phyloP scores from a whole-genome alignment of 1,284 basidiomycete species.

The Puccinia brachypodii region DNA sequence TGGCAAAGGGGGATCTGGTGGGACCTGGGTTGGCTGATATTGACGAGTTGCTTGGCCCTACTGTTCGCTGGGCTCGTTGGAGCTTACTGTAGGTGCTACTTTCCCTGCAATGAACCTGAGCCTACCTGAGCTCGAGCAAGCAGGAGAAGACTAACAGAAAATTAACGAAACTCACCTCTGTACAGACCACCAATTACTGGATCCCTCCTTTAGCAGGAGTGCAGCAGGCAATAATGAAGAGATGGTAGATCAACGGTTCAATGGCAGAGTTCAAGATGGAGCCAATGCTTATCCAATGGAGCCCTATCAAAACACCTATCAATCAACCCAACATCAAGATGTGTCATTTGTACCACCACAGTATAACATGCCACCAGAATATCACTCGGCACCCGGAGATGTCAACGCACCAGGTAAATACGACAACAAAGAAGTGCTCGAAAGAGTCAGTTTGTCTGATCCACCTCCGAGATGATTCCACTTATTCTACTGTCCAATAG shows the following conservation, averaged over 20 bases:
- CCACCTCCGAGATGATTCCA: constrained; percentile 14
- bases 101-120: neutral
- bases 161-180: neutral
- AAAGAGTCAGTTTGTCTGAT: constrained; percentile 48
- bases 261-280: constrained; percentile 28
- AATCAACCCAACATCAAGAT: constrained; percentile 28
- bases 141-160: neutral
- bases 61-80: constrained; percentile 38
- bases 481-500: neutral
- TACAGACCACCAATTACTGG: constrained; percentile 48
- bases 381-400: constrained; percentile 5
- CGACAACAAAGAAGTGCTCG: constrained; percentile 26
- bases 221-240: neutral
- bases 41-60: constrained; percentile 45
- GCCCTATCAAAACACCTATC: constrained; percentile 36
- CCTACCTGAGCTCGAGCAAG: neutral
- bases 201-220: constrained; percentile 39
- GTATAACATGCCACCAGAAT: constrained; percentile 36
- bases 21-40: constrained; percentile 47
- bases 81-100: constrained; percentile 38
- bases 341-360: constrained; percentile 41
- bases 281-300: constrained; percentile 35
- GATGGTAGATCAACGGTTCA: constrained; percentile 5
- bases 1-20: constrained; percentile 49
- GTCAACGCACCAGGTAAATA: neutral